Evolutionary conservation across 768 basidiomycete genomes (phyloP).

Genomic region (Cystobasidium tubakii): DNA sequence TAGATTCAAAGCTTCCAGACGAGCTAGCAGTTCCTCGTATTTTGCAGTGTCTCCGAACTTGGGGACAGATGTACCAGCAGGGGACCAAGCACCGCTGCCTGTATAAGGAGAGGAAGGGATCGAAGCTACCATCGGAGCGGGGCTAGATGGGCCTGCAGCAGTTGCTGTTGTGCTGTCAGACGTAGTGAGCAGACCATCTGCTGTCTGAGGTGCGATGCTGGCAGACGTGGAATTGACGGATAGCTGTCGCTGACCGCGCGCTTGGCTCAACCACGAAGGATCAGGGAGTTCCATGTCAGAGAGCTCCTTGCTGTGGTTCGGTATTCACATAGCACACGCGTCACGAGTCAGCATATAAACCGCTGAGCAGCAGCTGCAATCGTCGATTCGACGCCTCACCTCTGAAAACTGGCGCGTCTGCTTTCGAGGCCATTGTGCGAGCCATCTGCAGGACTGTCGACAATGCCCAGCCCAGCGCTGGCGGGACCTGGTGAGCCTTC

Average conservation of each 20-base stretch:
- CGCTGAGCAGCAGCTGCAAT: no score
- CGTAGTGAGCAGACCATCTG: constrained; percentile 23
- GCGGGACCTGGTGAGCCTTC: not conserved
- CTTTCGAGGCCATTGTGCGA: constrained; percentile 7
- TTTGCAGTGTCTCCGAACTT: constrained; percentile 24
- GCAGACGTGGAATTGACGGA: constrained; percentile 2
- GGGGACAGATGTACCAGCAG: constrained; percentile 2
- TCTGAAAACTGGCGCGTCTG: constrained; percentile 32
- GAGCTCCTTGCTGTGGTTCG: constrained; percentile 25
- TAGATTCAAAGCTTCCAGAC: constrained; percentile 12
- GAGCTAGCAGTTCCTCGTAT: constrained; percentile 17
- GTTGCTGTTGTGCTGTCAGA: not conserved
- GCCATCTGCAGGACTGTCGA: constrained; percentile 1
- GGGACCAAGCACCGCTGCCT: constrained; percentile 12
- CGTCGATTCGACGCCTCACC: constrained; percentile 12
- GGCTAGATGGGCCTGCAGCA: not conserved
- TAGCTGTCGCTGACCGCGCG: constrained; percentile 10
- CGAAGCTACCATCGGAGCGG: constrained; percentile 5
- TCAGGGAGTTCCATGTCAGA: constrained; percentile 32
- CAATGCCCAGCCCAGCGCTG: constrained; percentile 10
- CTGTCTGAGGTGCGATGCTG: constrained; percentile 16
- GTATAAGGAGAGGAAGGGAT: constrained; percentile 28
- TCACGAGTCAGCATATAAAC: not conserved
- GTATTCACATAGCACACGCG: not conserved
- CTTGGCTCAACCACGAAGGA: constrained; percentile 18